phyloP scores from a whole-genome alignment of 768 basidiomycete species.

The Naganishia vishniacii region DNA sequence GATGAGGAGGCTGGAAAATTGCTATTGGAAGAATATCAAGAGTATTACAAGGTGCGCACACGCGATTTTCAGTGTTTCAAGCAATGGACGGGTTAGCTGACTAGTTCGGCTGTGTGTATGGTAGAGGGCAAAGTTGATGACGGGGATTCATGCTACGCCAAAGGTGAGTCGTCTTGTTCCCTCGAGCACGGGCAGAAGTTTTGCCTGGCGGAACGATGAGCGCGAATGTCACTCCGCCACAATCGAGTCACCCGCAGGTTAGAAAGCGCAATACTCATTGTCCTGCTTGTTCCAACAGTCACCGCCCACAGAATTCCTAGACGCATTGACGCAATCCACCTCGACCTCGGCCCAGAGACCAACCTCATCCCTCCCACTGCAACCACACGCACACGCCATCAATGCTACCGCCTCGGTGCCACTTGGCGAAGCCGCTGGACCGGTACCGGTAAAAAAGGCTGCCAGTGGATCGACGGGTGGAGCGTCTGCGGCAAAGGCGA shows the following conservation, averaged over 20 bases:
- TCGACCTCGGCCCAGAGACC: neutral
- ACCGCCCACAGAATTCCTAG: constrained; percentile 20
- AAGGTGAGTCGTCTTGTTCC: constrained; percentile 23
- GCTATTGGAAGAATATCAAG: constrained; percentile 76
- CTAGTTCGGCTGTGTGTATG: neutral
- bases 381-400: constrained; percentile 18
- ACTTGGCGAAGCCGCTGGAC: neutral
- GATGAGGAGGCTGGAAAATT: constrained; percentile 95
- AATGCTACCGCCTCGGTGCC: neutral
- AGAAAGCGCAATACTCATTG: no score
- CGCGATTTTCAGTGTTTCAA: no score
- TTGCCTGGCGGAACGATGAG: no score
- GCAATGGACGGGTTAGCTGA: constrained; percentile 24
- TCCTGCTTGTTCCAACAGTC: neutral
- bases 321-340: neutral
- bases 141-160: constrained; percentile 52
- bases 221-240: no score
- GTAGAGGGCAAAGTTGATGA: constrained; percentile 37
- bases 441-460: constrained; percentile 13
- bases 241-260: no score
- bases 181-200: no score
- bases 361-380: constrained; percentile 9
- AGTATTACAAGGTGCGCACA: constrained; percentile 58
- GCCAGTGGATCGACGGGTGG: neutral
- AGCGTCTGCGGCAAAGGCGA: constrained; percentile 13